phyloP scores from a whole-genome alignment of 257 asterid genomes.

The Solanum paucissectum region DNA sequence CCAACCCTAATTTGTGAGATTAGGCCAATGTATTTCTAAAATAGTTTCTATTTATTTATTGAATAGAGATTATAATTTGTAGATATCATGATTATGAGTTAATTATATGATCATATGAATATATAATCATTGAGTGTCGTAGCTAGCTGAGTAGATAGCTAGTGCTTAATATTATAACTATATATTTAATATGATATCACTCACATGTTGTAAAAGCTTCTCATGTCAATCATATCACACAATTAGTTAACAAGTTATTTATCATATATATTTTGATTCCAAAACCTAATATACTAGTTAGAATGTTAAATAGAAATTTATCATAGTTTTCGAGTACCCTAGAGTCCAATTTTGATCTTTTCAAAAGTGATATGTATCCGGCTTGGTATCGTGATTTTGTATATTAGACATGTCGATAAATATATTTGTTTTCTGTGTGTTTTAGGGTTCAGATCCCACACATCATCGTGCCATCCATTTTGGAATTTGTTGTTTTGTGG shows the following conservation, averaged over 20 bases:
- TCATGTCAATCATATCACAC: not conserved
- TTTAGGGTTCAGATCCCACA: not conserved
- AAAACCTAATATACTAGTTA: too few relatives aligned
- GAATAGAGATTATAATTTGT: not conserved
- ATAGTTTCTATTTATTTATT: too few relatives aligned
- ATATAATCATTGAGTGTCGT: not conserved
- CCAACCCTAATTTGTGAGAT: not conserved
- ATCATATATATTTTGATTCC: not conserved
- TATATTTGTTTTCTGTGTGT: not conserved
- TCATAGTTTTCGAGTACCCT: too few relatives aligned
- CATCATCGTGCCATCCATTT: not conserved
- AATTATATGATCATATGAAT: not conserved
- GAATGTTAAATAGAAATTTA: too few relatives aligned
- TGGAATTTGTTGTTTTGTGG: too few relatives aligned
- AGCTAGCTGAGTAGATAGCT: not conserved
- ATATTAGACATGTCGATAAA: not conserved
- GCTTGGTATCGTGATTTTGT: too few relatives aligned
- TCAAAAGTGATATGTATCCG: not conserved
- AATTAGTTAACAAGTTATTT: too few relatives aligned
- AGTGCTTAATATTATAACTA: not conserved
- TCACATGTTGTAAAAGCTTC: not conserved
- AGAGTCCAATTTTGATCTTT: not conserved
- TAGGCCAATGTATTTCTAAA: not conserved
- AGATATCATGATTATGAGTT: not conserved
- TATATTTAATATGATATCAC: too few relatives aligned